Conservation (phyloP, 2,329 filamentous ascomycete genomes). For the Rosellinia necatrix region DNA sequence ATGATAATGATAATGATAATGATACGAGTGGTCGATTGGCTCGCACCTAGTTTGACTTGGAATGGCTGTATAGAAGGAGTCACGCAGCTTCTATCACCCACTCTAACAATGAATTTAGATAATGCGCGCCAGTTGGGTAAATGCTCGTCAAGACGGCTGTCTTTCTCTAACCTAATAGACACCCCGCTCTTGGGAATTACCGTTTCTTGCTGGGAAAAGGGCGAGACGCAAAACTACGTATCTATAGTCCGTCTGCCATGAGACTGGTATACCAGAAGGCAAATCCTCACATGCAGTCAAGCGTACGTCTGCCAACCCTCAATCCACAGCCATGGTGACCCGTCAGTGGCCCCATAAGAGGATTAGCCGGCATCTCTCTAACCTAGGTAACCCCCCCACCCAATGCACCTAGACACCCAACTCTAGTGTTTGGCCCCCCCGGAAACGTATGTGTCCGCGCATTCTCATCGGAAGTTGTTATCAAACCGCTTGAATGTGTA, state of each 20-base stretch:
- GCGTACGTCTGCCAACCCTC: constrained; percentile 8
- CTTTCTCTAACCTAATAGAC: too few species aligned
- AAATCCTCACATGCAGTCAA: constrained; percentile 11
- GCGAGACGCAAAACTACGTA: background rate
- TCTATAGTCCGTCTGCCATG: background rate
- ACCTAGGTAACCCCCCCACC: background rate
- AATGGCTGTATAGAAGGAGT: too few species aligned
- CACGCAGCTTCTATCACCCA: too few species aligned
- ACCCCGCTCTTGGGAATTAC: background rate
- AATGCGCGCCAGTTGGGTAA: too few species aligned
- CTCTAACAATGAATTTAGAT: too few species aligned
- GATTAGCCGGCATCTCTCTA: constrained; percentile 18
- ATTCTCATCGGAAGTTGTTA: constrained; percentile 65
- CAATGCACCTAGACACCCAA: background rate
- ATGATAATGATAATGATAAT: too few species aligned
- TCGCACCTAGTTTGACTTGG: too few species aligned
- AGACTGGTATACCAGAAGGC: constrained; percentile 15
- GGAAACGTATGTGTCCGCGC: background rate
- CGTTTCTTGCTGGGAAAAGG: background rate
- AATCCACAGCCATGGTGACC: background rate
- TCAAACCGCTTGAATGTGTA: constrained; percentile 98
- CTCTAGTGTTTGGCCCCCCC: background rate
- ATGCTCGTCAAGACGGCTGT: too few species aligned
- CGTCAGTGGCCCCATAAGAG: background rate
- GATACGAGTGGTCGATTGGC: too few species aligned